Conservation (phyloP, 176 grass and related monocot genomes). For the Eragrostis nindensis region DNA sequence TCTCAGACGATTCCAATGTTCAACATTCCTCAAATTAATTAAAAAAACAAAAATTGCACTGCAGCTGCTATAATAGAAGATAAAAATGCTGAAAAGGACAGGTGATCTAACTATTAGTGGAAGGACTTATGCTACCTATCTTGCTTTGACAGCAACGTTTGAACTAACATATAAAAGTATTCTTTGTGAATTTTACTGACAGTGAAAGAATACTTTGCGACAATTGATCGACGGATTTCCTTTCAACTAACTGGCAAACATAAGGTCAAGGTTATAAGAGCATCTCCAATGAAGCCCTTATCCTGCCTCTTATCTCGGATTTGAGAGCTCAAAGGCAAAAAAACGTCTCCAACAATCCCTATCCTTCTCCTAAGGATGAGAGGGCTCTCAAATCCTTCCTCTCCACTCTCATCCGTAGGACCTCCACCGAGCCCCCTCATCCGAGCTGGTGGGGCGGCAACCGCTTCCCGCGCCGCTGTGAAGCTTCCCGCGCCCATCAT, state of each 20-base stretch:
- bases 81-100: constrained; percentile 37
- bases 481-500: too few relatives aligned
- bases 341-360: too few relatives aligned
- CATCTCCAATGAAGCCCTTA: too few relatives aligned
- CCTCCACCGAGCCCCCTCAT: too few relatives aligned
- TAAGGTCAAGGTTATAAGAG: background rate
- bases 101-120: constrained; percentile 32
- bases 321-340: too few relatives aligned
- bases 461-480: too few relatives aligned
- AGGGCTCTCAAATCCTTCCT: too few relatives aligned
- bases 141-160: constrained; percentile 27
- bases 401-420: too few relatives aligned
- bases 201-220: background rate
- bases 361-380: too few relatives aligned
- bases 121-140: constrained; percentile 23
- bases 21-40: background rate
- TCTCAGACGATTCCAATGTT: background rate
- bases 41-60: constrained; percentile 1
- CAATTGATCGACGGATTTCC: background rate
- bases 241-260: constrained; percentile 18
- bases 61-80: constrained; percentile 10
- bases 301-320: too few relatives aligned
- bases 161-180: background rate
- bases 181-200: background rate
- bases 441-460: too few relatives aligned